Base-by-base conservation (phyloP, 805 yeast species). In the Candida berthetii region DNA sequence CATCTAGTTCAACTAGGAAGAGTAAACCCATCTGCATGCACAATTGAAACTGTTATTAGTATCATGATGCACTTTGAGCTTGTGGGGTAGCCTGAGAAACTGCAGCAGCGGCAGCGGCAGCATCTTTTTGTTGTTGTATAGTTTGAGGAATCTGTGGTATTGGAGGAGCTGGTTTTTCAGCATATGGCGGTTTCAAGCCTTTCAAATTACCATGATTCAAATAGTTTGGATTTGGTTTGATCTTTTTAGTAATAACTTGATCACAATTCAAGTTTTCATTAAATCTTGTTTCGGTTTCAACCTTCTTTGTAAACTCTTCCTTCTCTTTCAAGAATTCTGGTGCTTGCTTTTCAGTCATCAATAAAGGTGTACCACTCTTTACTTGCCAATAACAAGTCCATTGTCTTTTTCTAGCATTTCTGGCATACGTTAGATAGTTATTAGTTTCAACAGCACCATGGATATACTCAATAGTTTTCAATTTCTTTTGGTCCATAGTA, bases 371-470 rank as follows among this genome's bases (percentile, higher is more conserved):
- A 13, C 79, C 78, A 18, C 63, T 52, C 48, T 67, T 72, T 25
- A 61, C 60, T 39, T 62, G 66, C 68, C 71, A 76, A 47, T 71
- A 76, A 48, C 61, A 62, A 18, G 55, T 48, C 82, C 82, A 76
- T 52, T 68, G 76, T 36, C 59, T 63, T 22, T 61, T 57, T 47
- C 80, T 60, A 25, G 65, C 49, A 5, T 61, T 51, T 41, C 80
- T 54, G 14, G 68, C 66, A 37, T 62, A 62, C 45, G 68, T 67
- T 36, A 74, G 48, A 31, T 71, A 66, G 35, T 66, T 66, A 48
- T 73, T 73, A 17, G 70, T 47, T 25, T 69, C 68, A 24, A 74
- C 72, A 8, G 69, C 60, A 34, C 76, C 76, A 44, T 76, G 81
- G 7, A 65, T 46, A 47, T 71, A 70, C 46, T 75, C 80, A 28